A percentile compares a stretch with the other conserved stretches of the same genome.
phyloP scores from a whole-genome alignment of 1,139 yeast species.

The Pichia sp. region DNA sequence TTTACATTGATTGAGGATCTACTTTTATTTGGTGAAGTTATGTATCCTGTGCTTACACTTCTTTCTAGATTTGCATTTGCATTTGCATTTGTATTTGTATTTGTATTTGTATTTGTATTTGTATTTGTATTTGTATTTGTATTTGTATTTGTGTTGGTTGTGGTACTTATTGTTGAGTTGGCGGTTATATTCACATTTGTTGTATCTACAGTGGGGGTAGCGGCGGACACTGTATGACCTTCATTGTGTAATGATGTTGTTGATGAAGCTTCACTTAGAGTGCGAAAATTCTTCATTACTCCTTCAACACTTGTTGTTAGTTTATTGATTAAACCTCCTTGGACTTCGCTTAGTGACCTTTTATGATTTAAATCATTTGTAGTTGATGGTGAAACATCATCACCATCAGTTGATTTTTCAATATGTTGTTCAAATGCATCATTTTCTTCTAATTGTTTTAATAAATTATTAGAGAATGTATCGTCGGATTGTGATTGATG shows the following conservation, averaged over 20 bases:
- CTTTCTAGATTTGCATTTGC: conserved; percentile 4
- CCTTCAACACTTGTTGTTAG: conserved; percentile 28
- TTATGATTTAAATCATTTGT: background rate
- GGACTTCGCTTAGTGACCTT: conserved; percentile 18
- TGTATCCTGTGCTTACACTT: conserved; percentile 1
- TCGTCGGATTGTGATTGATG: background rate
- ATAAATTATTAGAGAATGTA: conserved; percentile 16
- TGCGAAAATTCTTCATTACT: conserved; percentile 29
- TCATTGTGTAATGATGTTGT: conserved; percentile 22
- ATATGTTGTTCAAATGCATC: conserved; percentile 14
- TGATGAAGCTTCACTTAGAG: conserved; percentile 25
- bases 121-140: conserved; percentile 2
- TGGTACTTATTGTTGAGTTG: background rate
- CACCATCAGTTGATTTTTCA: background rate
- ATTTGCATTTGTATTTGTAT: background rate
- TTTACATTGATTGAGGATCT: background rate
- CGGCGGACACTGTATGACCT: background rate
- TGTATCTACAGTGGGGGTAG: background rate
- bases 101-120: background rate
- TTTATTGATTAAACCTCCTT: conserved; percentile 24
- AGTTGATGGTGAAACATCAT: conserved; percentile 4
- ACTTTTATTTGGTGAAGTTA: conserved; percentile 1
- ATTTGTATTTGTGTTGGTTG: background rate
- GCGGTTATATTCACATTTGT: background rate
- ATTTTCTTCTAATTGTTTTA: conserved; percentile 25